Base-by-base conservation (phyloP, 2,329 filamentous ascomycete genomes). In the Fusarium abutilonis region DNA sequence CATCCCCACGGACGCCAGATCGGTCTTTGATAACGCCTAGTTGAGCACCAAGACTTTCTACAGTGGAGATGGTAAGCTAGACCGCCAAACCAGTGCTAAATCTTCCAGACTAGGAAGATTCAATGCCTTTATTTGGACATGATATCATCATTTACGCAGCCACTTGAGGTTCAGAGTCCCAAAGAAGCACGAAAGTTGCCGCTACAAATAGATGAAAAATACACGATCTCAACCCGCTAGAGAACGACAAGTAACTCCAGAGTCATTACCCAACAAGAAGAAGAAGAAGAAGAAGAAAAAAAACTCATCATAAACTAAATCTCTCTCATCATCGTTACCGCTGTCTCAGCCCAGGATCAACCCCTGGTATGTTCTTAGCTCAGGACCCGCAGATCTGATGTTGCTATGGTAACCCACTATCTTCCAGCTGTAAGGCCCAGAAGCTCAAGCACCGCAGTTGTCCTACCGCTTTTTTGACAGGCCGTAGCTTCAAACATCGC, bases 381-480 rank as follows among this genome's bases (percentile, higher is more conserved):
- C 23, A 28, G 29, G 44, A 55, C 56, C 56, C 56, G 56, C 56
- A 10, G 56, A 60, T 60, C 56, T 60, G 38, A 28, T 34, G 56
- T 60, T 60, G 38, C 56, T 23, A 42, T 60, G 11, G 56, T 49
- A 60, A 60, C 56, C 14, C 19, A 19, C 42, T 32, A 14, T 55
- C 15, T 60, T 36, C 34, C 49, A 56, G 48, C 48, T 60, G 56
- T 60, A 56, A 60, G 48, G 56, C 36, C 28, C 28, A 54, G 48
- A 60, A 56, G 49, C 57, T 60, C 38, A 19, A 64, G 49, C 63
- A 51, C 63, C 58, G 39, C 47, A 43, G 63, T 46, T 65, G 62
- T 51, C 63, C 63, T 66, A 66, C 63, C 63, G 55, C 63, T 58
- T 56, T 63, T 65, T 66, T 66, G 63, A 64, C 59, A 64, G 59